Percentiles rank a stretch among this genome's conserved stretches.
phyloP scores from a whole-genome alignment of 2,329 filamentous ascomycete species.

The Aspergillus tubingensis region DNA sequence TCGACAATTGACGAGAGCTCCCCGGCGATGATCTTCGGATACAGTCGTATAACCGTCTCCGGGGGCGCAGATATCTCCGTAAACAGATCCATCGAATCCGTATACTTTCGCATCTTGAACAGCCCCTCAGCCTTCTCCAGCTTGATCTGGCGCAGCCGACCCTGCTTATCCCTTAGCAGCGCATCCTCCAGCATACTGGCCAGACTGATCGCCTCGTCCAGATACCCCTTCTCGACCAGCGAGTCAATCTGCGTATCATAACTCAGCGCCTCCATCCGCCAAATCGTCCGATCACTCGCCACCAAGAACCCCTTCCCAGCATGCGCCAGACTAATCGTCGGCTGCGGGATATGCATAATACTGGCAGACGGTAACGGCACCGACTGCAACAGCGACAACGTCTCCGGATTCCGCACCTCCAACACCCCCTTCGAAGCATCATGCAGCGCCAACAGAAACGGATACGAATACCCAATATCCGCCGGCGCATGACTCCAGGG shows the following conservation, averaged over 20 bases:
- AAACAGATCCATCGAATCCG: constrained; percentile 85
- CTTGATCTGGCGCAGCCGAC: constrained; percentile 79
- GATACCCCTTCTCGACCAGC: constrained; percentile 69
- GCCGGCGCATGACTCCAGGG: constrained; percentile 89
- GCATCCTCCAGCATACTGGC: constrained; percentile 91
- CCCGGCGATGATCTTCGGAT: constrained; percentile 80
- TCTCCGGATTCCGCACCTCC: constrained; percentile 91
- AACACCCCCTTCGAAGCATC: constrained; percentile 78
- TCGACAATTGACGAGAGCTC: constrained; percentile 67
- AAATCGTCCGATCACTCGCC: constrained; percentile 84
- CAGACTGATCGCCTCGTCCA: constrained; percentile 91
- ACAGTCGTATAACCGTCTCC: constrained; percentile 81
- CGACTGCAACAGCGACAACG: constrained; percentile 82
- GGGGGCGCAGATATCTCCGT: constrained; percentile 87
- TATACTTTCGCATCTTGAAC: constrained; percentile 80
- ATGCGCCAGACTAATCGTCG: constrained; percentile 90
- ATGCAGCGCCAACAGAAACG: constrained; percentile 87
- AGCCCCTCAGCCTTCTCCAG: constrained; percentile 86
- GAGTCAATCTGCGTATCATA: constrained; percentile 89
- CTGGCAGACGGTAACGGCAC: constrained; percentile 79
- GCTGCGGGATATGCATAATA: constrained; percentile 86
- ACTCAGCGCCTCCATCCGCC: constrained; percentile 92
- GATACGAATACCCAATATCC: constrained; percentile 92
- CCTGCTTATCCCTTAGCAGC: constrained; percentile 76
- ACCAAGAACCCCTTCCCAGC: constrained; percentile 95